Evolutionary conservation across 768 basidiomycete genomes (phyloP).

Genomic region (Tephrocybe sp.): DNA sequence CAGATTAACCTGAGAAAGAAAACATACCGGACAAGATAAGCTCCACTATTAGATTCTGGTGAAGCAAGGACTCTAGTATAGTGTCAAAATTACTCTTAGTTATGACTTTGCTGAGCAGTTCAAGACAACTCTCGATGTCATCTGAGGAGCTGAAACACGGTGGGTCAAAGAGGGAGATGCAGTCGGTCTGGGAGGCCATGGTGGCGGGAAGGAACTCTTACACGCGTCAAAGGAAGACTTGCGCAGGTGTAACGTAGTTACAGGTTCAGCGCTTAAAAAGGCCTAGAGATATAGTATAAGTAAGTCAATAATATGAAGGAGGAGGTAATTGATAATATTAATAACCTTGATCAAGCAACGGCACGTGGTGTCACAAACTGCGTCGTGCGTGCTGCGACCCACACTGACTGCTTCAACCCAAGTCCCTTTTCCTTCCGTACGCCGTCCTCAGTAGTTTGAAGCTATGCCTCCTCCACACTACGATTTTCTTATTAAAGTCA

Average conservation of each 20-base stretch:
- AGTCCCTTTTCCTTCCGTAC: not conserved
- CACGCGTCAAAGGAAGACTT: slow-evolving; percentile 4
- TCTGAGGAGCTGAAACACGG: slow-evolving; percentile 14
- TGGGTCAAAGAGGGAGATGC: slow-evolving; percentile 19
- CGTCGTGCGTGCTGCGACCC: slow-evolving; percentile 11
- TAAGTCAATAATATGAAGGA: no score
- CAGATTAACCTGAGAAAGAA: slow-evolving; percentile 7
- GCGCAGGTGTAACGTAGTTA: not conserved
- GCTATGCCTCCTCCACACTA: slow-evolving; percentile 90
- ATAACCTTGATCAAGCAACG: no score
- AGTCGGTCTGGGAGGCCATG: slow-evolving; percentile 19
- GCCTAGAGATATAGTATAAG: no score
- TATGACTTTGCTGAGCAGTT: slow-evolving; percentile 17
- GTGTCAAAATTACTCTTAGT: slow-evolving; percentile 18
- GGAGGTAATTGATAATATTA: no score
- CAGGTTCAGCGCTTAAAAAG: no score
- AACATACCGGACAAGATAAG: slow-evolving; percentile 23
- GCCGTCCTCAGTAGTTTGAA: slow-evolving; percentile 5
- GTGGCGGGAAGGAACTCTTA: not conserved
- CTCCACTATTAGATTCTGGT: slow-evolving; percentile 20
- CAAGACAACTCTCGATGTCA: slow-evolving; percentile 17
- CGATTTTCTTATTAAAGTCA: slow-evolving; percentile 93
- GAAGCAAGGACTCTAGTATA: slow-evolving; percentile 21
- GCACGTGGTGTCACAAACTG: slow-evolving; percentile 12
- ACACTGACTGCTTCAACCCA: slow-evolving; percentile 6